phyloP scores from a whole-genome alignment of 257 asterid genomes.

The Solanum lycopersicoides region DNA sequence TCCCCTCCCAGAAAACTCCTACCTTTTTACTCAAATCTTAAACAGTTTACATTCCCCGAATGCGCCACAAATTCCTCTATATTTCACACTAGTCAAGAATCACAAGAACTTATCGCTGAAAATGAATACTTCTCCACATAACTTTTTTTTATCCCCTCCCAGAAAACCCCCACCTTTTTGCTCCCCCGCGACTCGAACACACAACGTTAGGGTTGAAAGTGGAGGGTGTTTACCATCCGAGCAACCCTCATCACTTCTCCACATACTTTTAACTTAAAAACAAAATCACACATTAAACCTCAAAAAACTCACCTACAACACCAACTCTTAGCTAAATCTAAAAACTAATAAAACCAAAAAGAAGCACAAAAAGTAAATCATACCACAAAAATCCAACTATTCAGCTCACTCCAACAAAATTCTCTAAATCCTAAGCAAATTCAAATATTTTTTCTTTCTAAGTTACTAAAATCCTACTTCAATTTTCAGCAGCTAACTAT shows the following conservation, averaged over 20 bases:
- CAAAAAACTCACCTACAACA: not conserved
- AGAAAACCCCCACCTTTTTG: not conserved
- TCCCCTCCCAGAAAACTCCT: not conserved
- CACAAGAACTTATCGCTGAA: not conserved
- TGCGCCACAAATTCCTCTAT: slow-evolving; percentile 99
- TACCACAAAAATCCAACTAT: not conserved
- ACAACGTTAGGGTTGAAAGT: not conserved
- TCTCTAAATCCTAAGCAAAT: not conserved
- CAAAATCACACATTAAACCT: not conserved
- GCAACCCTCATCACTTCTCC: not conserved
- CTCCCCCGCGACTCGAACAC: not conserved
- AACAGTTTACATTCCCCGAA: slow-evolving; percentile 88
- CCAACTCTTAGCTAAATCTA: not conserved
- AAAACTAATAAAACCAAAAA: not conserved
- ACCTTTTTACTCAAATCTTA: slow-evolving; percentile 49
- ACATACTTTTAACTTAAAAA: not conserved
- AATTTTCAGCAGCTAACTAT: not conserved
- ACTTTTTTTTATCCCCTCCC: not conserved
- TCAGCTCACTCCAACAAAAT: not conserved
- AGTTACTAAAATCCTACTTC: not conserved
- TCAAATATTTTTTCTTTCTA: not conserved
- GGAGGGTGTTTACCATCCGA: not conserved
- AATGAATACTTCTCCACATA: not conserved
- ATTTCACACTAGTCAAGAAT: slow-evolving; percentile 45
- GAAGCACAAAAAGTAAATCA: not conserved